These are phyloP conservation scores for Bigelowiella natans DNA, from an alignment of 78 protist species.

Conservation along the genomic window DNA sequence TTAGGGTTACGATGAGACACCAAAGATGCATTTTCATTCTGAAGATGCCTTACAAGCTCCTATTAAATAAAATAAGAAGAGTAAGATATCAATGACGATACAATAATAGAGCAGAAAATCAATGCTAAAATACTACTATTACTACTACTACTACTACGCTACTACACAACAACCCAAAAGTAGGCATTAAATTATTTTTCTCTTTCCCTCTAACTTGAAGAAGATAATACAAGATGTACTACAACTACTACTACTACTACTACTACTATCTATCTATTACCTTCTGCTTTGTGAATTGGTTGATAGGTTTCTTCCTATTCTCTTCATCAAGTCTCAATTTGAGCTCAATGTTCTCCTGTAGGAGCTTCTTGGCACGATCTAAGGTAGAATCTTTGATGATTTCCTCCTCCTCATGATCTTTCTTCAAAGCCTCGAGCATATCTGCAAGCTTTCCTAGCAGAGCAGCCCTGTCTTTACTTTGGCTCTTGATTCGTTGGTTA, in stretches of 20 bases:
- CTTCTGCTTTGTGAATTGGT: too few relatives aligned
- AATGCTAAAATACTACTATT: too few relatives aligned
- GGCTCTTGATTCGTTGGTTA: too few relatives aligned
- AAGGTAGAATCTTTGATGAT: too few relatives aligned
- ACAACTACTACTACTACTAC: not conserved
- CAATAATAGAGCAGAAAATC: too few relatives aligned
- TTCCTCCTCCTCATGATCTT: too few relatives aligned
- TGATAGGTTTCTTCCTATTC: not conserved
- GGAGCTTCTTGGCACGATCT: too few relatives aligned
- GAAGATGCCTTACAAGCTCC: not conserved
- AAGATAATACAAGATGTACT: not conserved
- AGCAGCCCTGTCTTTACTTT: too few relatives aligned
- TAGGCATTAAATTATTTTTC: not conserved
- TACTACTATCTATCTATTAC: too few relatives aligned
- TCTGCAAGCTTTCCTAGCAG: too few relatives aligned
- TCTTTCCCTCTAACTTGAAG: not conserved
- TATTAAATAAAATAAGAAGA: not conserved
- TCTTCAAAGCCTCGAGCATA: too few relatives aligned
- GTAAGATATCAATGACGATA: not conserved
- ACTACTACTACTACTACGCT: too few relatives aligned
- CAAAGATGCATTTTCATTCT: not conserved
- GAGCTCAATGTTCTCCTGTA: not conserved
- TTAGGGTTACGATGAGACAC: not conserved
- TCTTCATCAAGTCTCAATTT: not conserved
- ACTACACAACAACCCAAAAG: not conserved